phyloP scores from a whole-genome alignment of 2,329 filamentous ascomycete genomes.

The Rosellinia necatrix region DNA sequence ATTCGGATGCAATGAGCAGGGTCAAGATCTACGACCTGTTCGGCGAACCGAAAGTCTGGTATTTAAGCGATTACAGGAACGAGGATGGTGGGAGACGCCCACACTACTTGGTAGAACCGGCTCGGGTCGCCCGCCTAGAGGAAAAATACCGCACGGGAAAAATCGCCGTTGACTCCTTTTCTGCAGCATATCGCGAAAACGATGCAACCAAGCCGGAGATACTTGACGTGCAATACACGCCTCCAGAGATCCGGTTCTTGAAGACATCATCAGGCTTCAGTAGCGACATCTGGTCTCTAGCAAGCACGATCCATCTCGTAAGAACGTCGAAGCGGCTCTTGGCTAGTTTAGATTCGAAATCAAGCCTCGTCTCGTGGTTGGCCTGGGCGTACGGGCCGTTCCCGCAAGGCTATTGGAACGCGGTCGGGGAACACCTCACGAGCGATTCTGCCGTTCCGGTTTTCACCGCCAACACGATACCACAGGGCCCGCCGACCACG shows the following conservation, averaged over 20 bases:
- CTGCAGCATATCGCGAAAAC: background rate
- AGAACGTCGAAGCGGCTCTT: constrained; percentile 5
- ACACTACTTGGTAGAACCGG: constrained; percentile 11
- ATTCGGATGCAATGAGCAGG: constrained; percentile 3
- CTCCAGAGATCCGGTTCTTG: constrained; percentile 15
- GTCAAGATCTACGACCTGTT: constrained; percentile 2
- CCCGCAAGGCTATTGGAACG: constrained; percentile 3
- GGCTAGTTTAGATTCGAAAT: constrained; percentile 4
- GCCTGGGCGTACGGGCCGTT: constrained; percentile 21
- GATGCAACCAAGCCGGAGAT: background rate
- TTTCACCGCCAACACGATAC: constrained; percentile 9
- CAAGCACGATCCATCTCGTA: constrained; percentile 15
- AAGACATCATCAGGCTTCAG: background rate
- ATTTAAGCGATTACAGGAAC: background rate
- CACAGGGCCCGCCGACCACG: background rate
- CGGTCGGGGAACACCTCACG: constrained; percentile 2
- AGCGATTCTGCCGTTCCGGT: constrained; percentile 13
- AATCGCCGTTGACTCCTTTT: constrained; percentile 17
- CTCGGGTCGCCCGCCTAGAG: background rate
- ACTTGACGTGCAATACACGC: constrained; percentile 6
- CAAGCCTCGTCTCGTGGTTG: constrained; percentile 16
- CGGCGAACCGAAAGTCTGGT: constrained; percentile 9
- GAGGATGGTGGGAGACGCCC: background rate
- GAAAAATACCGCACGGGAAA: constrained; percentile 10
- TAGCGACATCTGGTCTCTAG: constrained; percentile 23